phyloP scores from a whole-genome alignment of 768 basidiomycete genomes.

The Pisolithus marmoratus region DNA sequence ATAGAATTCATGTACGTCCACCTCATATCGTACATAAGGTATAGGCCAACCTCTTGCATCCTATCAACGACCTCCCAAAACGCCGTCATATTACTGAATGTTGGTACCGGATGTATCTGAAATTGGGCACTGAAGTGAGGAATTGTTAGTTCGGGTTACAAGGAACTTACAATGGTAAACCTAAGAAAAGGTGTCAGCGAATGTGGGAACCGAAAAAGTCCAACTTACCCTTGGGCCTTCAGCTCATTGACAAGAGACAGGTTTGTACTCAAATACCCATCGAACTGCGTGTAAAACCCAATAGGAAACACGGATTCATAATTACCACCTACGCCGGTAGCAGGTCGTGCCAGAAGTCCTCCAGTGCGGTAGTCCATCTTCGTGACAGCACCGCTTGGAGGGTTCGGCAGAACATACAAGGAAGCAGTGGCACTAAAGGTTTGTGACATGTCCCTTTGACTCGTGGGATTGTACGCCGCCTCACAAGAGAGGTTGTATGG shows the following conservation, averaged over 20 bases:
- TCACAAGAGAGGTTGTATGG: constrained; percentile 26
- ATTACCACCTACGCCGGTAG: constrained; percentile 41
- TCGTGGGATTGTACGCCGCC: constrained; percentile 28
- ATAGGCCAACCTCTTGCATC: constrained; percentile 66
- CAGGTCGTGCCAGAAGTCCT: constrained; percentile 45
- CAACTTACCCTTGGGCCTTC: constrained; percentile 23
- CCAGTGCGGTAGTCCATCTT: constrained; percentile 61
- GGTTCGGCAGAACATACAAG: constrained; percentile 46
- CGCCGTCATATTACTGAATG: constrained; percentile 54
- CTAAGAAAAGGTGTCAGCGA: neutral
- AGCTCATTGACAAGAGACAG: constrained; percentile 26
- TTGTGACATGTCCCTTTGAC: constrained; percentile 23
- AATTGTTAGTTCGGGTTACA: neutral
- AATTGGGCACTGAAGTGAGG: neutral
- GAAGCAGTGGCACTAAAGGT: constrained; percentile 39
- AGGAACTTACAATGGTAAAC: constrained; percentile 28
- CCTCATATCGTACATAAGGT: constrained; percentile 84
- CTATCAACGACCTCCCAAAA: constrained; percentile 55
- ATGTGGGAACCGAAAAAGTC: neutral
- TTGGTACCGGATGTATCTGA: constrained; percentile 66
- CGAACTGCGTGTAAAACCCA: constrained; percentile 42
- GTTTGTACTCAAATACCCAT: constrained; percentile 19
- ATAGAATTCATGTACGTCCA: constrained; percentile 60
- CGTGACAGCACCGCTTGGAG: constrained; percentile 49
- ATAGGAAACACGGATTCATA: constrained; percentile 48